Conservation (phyloP, 345 rosid species). For the Schrenkiella parvula region DNA sequence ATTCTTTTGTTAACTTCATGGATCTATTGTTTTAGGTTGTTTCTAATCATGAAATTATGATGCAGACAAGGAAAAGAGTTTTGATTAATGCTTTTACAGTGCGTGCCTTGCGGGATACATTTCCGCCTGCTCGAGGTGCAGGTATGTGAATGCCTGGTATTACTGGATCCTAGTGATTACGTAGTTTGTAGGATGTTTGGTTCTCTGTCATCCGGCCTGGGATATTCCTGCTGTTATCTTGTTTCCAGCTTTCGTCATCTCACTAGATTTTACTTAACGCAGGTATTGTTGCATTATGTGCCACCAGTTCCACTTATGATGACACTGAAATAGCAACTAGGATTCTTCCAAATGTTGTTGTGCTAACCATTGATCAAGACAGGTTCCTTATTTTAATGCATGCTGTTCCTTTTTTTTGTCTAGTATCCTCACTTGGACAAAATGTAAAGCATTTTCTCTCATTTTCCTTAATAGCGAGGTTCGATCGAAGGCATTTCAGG, state of each 20-base stretch:
- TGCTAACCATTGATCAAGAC: constrained; percentile 92
- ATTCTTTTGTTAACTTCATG: not conserved
- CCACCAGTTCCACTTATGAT: constrained; percentile 90
- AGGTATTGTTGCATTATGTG: constrained; percentile 97
- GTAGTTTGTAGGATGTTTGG: not conserved
- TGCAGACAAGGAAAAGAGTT: constrained; percentile 94
- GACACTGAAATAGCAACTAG: constrained; percentile 84
- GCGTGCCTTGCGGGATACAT: constrained; percentile 94
- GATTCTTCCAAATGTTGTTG: constrained; percentile 85
- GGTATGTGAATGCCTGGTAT: constrained; percentile 44
- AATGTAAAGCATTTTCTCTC: constrained; percentile 14
- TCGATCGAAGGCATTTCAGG: constrained; percentile 89
- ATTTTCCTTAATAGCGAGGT: constrained; percentile 68
- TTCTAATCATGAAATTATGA: constrained; percentile 22
- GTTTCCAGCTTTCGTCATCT: constrained; percentile 3
- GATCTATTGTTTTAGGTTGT: constrained; percentile 6
- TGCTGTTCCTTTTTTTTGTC: not conserved
- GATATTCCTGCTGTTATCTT: not conserved
- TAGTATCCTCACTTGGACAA: not conserved
- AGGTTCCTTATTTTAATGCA: constrained; percentile 43
- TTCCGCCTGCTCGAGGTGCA: constrained; percentile 99
- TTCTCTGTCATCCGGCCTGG: not conserved
- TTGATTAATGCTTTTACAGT: constrained; percentile 97
- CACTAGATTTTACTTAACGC: constrained; percentile 26
- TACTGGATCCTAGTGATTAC: not conserved